Evolutionary conservation across 2,329 filamentous ascomycete genomes (phyloP).

Genomic region (Paraphaeosphaeria minitans): DNA sequence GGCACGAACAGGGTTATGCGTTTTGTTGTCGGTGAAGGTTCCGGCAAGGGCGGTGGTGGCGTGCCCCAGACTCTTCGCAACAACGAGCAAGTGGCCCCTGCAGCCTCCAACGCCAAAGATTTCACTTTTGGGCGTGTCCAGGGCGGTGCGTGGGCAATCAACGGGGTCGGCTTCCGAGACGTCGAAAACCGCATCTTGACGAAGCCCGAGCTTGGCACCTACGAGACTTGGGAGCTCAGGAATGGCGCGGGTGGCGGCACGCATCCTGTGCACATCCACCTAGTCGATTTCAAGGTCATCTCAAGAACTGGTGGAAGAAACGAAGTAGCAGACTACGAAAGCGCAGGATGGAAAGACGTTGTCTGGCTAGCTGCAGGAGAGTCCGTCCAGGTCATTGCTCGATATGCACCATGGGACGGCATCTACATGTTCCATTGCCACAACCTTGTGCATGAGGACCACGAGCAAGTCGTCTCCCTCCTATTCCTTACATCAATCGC

Average conservation of each 20-base stretch:
- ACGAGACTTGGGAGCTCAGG: constrained; percentile 45
- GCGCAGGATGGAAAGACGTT: constrained; percentile 62
- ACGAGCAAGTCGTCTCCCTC: constrained; percentile 26
- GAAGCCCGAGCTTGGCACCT: constrained; percentile 37
- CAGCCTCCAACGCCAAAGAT: constrained; percentile 34
- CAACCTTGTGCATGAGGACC: constrained; percentile 54
- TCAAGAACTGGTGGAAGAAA: constrained; percentile 2
- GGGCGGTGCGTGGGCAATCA: constrained; percentile 37
- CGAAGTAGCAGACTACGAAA: constrained; percentile 55
- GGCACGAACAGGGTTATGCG: constrained; percentile 52
- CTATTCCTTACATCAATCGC: not conserved
- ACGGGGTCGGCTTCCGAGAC: constrained; percentile 39
- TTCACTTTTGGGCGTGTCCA: not conserved
- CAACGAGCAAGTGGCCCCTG: constrained; percentile 34
- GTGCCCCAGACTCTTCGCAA: constrained; percentile 29
- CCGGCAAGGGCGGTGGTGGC: constrained; percentile 28
- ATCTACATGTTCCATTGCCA: constrained; percentile 58
- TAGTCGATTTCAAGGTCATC: constrained; percentile 62
- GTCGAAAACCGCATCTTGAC: constrained; percentile 40
- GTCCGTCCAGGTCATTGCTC: constrained; percentile 37
- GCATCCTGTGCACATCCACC: constrained; percentile 62
- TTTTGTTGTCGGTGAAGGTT: constrained; percentile 53
- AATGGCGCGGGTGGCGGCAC: constrained; percentile 59
- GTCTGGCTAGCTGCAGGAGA: constrained; percentile 61
- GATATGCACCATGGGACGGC: constrained; percentile 51